Conservation (phyloP, 257 asterid genomes). For the Rehmannia glutinosa region DNA sequence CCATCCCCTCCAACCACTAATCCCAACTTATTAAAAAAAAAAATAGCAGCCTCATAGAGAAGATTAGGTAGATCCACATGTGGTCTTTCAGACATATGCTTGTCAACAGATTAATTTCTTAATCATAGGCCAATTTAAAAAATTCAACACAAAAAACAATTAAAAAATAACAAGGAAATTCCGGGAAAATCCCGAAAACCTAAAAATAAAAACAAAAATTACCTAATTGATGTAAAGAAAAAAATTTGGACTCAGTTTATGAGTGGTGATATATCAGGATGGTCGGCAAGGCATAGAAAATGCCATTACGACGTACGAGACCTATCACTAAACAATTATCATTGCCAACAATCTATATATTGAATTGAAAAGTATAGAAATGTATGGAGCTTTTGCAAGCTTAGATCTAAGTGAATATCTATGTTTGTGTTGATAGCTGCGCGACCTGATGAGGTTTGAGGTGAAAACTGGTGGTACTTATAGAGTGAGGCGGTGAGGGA, state of each 20-base stretch:
- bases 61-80: constrained; percentile 26
- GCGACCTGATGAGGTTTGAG: no score
- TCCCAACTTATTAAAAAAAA: no score
- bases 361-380: no score
- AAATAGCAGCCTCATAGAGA: constrained; percentile 45
- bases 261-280: constrained; percentile 52
- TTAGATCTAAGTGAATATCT: no score
- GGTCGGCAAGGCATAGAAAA: constrained; percentile 48
- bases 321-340: constrained; percentile 39
- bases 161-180: neutral
- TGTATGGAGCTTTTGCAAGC: no score
- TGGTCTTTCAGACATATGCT: constrained; percentile 25
- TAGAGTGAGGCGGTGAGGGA: no score
- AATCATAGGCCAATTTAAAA: constrained; percentile 8
- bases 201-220: neutral
- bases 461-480: no score
- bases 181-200: constrained; percentile 39
- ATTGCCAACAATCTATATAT: no score
- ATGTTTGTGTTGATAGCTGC: no score
- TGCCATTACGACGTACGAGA: constrained; percentile 67
- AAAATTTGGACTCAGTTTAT: constrained; percentile 51
- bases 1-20: no score
- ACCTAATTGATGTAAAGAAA: no score
- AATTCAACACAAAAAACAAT: neutral
- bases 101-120: constrained; percentile 9